These are phyloP conservation scores for Taphrina confusa DNA, from an alignment of 1,139 yeast species.

Conservation along the genomic window DNA sequence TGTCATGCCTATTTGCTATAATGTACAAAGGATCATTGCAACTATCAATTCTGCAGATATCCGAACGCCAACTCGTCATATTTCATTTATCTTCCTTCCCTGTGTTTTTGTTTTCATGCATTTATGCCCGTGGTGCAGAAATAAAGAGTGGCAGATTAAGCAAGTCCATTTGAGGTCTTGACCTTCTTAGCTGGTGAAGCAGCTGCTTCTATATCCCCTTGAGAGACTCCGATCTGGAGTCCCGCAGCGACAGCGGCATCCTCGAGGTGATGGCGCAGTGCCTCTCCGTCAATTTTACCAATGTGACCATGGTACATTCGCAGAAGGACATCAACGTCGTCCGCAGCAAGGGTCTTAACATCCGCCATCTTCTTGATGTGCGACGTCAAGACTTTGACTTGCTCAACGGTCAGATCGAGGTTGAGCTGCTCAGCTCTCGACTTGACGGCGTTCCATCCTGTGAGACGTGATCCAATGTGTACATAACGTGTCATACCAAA, in stretches of 20 bases:
- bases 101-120: neutral
- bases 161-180: slow-evolving; percentile 13
- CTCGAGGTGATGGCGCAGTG: slow-evolving; percentile 28
- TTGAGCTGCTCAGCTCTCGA: slow-evolving; percentile 97
- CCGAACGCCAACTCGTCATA: slow-evolving; percentile 7
- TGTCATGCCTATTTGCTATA: slow-evolving; percentile 11
- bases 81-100: slow-evolving; percentile 1
- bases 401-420: slow-evolving; percentile 84
- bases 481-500: slow-evolving; percentile 91
- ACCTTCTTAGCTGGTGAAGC: slow-evolving; percentile 29
- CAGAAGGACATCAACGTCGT: slow-evolving; percentile 95
- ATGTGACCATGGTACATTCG: slow-evolving; percentile 79
- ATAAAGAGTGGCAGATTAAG: too few relatives aligned
- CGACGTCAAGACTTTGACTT: slow-evolving; percentile 88
- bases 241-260: slow-evolving; percentile 33
- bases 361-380: slow-evolving; percentile 95
- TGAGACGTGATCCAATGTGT: slow-evolving; percentile 94
- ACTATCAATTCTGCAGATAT: too few relatives aligned
- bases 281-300: slow-evolving; percentile 29
- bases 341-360: slow-evolving; percentile 89
- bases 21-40: neutral
- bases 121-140: neutral
- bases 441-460: slow-evolving; percentile 99
- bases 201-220: slow-evolving; percentile 23
- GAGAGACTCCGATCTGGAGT: slow-evolving; percentile 27